Evolutionary conservation across 768 basidiomycete species (phyloP), one percentile per base, ranked within the genome.

Genomic region (Mycena vulgaris): DNA sequence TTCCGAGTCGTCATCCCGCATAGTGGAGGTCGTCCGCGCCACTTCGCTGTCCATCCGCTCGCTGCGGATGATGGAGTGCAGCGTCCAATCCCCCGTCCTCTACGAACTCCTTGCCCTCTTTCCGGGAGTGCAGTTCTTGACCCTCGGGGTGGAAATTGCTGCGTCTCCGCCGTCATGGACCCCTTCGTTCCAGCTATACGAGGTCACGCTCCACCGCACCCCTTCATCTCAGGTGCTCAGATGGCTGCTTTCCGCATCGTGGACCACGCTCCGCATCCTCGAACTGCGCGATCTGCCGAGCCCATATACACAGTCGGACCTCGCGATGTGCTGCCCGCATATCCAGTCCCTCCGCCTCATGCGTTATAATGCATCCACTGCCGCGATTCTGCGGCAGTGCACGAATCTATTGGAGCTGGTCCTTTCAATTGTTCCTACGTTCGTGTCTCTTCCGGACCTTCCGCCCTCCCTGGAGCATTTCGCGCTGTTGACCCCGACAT

Each of bases 311-410:
- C 78, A 31, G 45, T 70, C 4, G 64, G 64, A 78, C 6, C 75
- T 87, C n/a, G 66, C 67, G 11, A 51, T 27, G 0, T 79, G 82
- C 53, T 79, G 80, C 5, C 76, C 79, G 10, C 67, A 71, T n/a
- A 77, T 88, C n/a, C 80, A 82, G 17, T 87, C 86, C 2, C 78
- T 88, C 51, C 83, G 85, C 48, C 65, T 87, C 9, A 79, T 82
- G 70, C 78, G 79, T 28, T 83, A 80, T 74, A 82, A 73, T 70
- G 37, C 53, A 2, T 72, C 79, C 19, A 77, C 81, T 9, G 77
- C 80, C 5, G 73, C 76, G n/a, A 73, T 86, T 33, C 60, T 87
- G 23, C 74, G 70, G 30, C 71, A 75, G 27, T 87, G 85, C 73
- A 78, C 76, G 0, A 76, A 75, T 45, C 79, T 88, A 19, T 75